phyloP scores from a whole-genome alignment of 345 rosid species.

The Eucalyptus sp. region DNA sequence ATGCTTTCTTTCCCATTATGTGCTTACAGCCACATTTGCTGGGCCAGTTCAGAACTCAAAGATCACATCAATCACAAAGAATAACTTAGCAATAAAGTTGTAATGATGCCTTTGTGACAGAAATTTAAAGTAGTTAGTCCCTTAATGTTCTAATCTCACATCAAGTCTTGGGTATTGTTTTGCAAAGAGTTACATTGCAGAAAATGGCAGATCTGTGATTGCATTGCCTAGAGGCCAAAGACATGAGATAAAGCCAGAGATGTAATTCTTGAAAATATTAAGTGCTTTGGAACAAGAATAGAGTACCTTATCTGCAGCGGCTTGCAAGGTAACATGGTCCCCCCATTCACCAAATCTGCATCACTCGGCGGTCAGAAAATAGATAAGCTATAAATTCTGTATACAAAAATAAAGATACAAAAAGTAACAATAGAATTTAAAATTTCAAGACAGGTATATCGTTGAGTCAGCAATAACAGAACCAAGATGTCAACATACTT shows the following conservation, averaged over 20 bases:
- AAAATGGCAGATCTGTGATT: background rate
- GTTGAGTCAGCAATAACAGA: background rate
- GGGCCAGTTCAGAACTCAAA: background rate
- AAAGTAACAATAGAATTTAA: background rate
- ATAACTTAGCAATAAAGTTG: background rate
- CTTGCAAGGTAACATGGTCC: slow-evolving; percentile 89
- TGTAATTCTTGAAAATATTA: background rate
- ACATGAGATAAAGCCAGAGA: background rate
- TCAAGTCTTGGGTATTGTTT: background rate
- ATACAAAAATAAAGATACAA: background rate
- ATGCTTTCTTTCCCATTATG: background rate
- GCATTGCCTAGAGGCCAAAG: background rate
- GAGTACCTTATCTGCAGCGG: slow-evolving; percentile 88
- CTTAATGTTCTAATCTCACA: background rate
- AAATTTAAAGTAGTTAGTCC: background rate
- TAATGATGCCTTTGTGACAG: background rate
- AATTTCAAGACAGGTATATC: background rate
- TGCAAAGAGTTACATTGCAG: background rate
- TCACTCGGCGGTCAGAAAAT: background rate
- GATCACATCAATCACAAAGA: background rate
- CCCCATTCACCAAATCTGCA: slow-evolving; percentile 94
- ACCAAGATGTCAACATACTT: slow-evolving; percentile 39
- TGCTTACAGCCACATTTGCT: background rate
- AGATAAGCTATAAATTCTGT: background rate
- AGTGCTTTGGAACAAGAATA: background rate